Conservation (phyloP, 2,329 filamentous ascomycete genomes). For the Apiospora phragmitis region DNA sequence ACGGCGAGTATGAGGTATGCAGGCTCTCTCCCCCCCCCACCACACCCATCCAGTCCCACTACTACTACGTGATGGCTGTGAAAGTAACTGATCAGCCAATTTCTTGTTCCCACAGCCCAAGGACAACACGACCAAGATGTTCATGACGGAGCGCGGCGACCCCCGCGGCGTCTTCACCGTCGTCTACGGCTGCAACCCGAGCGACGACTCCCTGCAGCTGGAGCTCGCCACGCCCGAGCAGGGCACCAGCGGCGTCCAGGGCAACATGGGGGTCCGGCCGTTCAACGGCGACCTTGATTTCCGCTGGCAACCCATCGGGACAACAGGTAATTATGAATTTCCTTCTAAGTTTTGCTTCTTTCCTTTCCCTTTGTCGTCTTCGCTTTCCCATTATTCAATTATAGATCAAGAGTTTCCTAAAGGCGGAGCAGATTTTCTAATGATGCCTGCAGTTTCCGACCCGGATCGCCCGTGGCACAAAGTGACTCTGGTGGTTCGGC, state of each 20-base stretch:
- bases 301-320: conserved; percentile 42
- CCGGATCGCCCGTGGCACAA: conserved; percentile 16
- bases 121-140: conserved; percentile 49
- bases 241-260: conserved; percentile 34
- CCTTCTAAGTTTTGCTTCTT: background rate
- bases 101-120: conserved; percentile 23
- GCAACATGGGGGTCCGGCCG: conserved; percentile 40
- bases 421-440: background rate
- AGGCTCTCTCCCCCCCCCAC: too few relatives aligned
- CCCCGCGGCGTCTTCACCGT: conserved; percentile 41
- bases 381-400: background rate
- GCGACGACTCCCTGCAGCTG: conserved; percentile 40
- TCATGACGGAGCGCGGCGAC: conserved; percentile 46
- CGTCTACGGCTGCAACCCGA: conserved; percentile 42
- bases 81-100: too few relatives aligned
- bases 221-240: conserved; percentile 37
- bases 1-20: conserved; percentile 40
- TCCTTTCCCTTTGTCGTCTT: background rate
- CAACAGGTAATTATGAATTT: conserved; percentile 29
- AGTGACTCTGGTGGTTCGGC: conserved; percentile 13
- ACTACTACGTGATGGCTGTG: too few relatives aligned
- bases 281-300: conserved; percentile 41
- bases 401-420: too few relatives aligned
- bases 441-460: conserved; percentile 5
- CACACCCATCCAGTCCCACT: too few relatives aligned